Evolutionary conservation across 2,329 filamentous ascomycete genomes (phyloP).

Genomic region (Raffaelea arxii): DNA sequence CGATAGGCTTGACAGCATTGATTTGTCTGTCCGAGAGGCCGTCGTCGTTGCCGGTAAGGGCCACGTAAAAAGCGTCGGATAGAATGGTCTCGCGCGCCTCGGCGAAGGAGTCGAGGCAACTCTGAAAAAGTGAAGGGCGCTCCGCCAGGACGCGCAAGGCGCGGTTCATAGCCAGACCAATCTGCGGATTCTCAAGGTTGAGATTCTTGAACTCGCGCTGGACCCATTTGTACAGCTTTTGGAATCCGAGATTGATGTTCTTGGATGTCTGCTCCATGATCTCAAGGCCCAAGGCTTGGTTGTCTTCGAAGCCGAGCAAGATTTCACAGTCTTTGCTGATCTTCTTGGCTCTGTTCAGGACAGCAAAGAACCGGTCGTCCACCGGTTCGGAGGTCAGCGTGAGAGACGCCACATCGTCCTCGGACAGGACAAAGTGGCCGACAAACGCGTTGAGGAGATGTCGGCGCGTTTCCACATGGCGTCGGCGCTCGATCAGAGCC

Average conservation of each 20-base stretch:
- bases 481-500: conserved; percentile 60
- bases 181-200: conserved; percentile 89
- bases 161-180: conserved; percentile 72
- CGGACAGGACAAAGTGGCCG: conserved; percentile 73
- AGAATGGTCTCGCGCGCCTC: conserved; percentile 80
- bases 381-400: conserved; percentile 75
- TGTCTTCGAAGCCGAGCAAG: conserved; percentile 82
- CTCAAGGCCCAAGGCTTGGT: conserved; percentile 78
- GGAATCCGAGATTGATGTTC: conserved; percentile 78
- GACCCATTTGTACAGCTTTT: conserved; percentile 93
- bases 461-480: conserved; percentile 70
- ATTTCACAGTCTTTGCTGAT: conserved; percentile 85
- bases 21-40: conserved; percentile 20
- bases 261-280: conserved; percentile 87
- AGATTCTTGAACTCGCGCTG: conserved; percentile 87
- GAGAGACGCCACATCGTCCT: conserved; percentile 66
- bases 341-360: conserved; percentile 70
- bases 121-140: conserved; percentile 82
- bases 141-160: conserved; percentile 84
- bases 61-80: conserved; percentile 80
- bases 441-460: conserved; percentile 68
- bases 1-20: conserved; percentile 74
- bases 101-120: conserved; percentile 84
- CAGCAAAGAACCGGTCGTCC: conserved; percentile 72
- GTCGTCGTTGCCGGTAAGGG: conserved; percentile 58